These are phyloP conservation scores for Secale cereale DNA, from an alignment of 176 grass and related monocot genomes.

Conservation along the genomic window DNA sequence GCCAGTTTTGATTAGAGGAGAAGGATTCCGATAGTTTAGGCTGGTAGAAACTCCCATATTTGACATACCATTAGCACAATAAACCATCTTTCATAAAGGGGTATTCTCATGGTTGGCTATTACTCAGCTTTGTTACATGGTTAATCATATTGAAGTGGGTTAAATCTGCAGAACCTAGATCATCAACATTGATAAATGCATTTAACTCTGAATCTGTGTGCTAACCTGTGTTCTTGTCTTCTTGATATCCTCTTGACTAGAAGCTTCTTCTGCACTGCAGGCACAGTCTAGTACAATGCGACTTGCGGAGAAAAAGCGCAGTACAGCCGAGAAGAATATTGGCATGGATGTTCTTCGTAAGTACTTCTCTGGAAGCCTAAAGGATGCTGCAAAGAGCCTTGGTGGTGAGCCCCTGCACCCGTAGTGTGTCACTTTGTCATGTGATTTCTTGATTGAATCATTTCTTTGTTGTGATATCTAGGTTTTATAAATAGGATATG, in stretches of 20 bases:
- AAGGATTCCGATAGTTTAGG: not conserved
- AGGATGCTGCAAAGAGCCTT: constrained; percentile 86
- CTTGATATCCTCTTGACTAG: not conserved
- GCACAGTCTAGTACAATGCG: constrained; percentile 37
- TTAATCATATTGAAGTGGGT: not conserved
- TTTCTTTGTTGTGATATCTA: constrained; percentile 13
- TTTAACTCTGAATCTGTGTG: not conserved
- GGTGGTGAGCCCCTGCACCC: constrained; percentile 52
- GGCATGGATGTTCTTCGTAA: constrained; percentile 87
- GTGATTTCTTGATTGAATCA: not conserved
- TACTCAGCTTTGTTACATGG: not conserved
- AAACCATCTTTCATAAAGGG: not conserved
- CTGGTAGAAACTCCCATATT: not conserved
- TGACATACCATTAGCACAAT: not conserved
- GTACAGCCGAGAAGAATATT: constrained; percentile 79
- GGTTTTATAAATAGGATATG: not conserved
- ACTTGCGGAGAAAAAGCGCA: constrained; percentile 60
- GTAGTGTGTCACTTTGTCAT: not conserved
- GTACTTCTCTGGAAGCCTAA: constrained; percentile 89
- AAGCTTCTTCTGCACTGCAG: constrained; percentile 38
- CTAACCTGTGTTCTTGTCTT: constrained; percentile 4
- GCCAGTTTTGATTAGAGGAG: not conserved
- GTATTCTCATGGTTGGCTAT: not conserved
- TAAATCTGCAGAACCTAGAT: not conserved
- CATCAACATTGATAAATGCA: not conserved